Base-by-base conservation (phyloP, 306 rosid genomes). In the Sesbania bispinosa region DNA sequence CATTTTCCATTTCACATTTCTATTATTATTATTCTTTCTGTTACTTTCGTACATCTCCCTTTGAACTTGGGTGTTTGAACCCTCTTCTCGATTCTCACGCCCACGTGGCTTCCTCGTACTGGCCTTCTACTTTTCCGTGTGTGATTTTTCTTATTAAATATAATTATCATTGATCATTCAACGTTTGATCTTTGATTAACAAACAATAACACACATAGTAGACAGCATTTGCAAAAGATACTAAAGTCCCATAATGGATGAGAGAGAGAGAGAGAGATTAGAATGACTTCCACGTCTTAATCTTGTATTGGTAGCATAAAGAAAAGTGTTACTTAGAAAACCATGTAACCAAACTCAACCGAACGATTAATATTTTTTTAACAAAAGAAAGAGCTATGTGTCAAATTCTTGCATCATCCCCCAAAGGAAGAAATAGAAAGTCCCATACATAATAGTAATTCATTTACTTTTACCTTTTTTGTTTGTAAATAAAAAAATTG, bases 71-170 rank as follows among this genome's bases (percentile, higher is more conserved):
- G 66, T 24, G 10, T 24, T 32, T 20, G 74, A 5, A 33, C 35
- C 7, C 43, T 23, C 7, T 10, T 67, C 73, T 80, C 54, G 62
- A n/a, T 61, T 52, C 21, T 24, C 15, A 24, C 61, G 62, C 62
- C 67, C 80, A 69, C 80, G 84, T 75, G 80, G 24, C 84, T n/a
- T 75, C 73, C 84, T 80, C 77, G 76, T 68, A 80, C 84, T 52
- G 68, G 77, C 62, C 42, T 64, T 74, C 43, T 73, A 14, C 52
- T n/a, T 66, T 54, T 64, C 4, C 0, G 11, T 65, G 46, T n/a
- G 10, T 53, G 4, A 26, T 41, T n/a, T 33, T 53, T 24, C 64
- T 6, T 3, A 15, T 61, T 3, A 45, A 27, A 45, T 65, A 14
- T 15, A n/a, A 35, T 3, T 24, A 54, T 2, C 2, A 26, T 61